Conservation (phyloP, 2,329 filamentous ascomycete genomes). For the Curvularia sp. region DNA sequence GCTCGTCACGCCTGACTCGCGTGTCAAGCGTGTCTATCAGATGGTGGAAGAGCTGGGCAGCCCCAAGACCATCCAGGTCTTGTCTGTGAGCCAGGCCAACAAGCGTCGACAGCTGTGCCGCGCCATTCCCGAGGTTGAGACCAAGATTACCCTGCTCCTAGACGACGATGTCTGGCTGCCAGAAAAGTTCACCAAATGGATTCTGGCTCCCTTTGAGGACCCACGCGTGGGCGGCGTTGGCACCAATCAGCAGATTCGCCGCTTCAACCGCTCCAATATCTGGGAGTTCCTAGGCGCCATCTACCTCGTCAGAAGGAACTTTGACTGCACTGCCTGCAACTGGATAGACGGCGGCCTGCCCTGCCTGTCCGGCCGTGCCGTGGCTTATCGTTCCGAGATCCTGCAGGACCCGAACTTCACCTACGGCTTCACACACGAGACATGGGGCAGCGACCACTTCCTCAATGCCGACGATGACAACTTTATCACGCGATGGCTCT, state of each 20-base stretch:
- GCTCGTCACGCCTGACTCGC: conserved; percentile 85
- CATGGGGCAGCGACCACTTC: conserved; percentile 72
- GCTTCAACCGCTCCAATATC: conserved; percentile 68
- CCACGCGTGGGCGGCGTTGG: conserved; percentile 84
- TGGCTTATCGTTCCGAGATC: conserved; percentile 89
- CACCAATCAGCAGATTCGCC: conserved; percentile 85
- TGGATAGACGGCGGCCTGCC: conserved; percentile 95
- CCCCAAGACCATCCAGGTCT: conserved; percentile 71
- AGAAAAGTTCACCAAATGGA: conserved; percentile 83
- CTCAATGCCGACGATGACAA: conserved; percentile 98
- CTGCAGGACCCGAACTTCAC: conserved; percentile 85
- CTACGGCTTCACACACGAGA: conserved; percentile 88
- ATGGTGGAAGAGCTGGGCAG: conserved; percentile 57
- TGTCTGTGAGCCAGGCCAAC: conserved; percentile 85
- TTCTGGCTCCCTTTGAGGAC: conserved; percentile 90
- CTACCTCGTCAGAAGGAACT: conserved; percentile 93
- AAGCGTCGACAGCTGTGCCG: conserved; percentile 94
- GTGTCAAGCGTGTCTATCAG: conserved; percentile 70
- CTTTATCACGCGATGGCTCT: conserved; percentile 95
- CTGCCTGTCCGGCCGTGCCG: conserved; percentile 93
- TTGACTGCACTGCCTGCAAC: conserved; percentile 94
- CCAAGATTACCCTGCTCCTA: conserved; percentile 86
- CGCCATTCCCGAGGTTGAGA: conserved; percentile 84
- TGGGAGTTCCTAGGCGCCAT: conserved; percentile 92
- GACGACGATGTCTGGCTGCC: conserved; percentile 98